Evolutionary conservation across 2,329 filamentous ascomycete species (phyloP).

Genomic region (Didymella exigua): DNA sequence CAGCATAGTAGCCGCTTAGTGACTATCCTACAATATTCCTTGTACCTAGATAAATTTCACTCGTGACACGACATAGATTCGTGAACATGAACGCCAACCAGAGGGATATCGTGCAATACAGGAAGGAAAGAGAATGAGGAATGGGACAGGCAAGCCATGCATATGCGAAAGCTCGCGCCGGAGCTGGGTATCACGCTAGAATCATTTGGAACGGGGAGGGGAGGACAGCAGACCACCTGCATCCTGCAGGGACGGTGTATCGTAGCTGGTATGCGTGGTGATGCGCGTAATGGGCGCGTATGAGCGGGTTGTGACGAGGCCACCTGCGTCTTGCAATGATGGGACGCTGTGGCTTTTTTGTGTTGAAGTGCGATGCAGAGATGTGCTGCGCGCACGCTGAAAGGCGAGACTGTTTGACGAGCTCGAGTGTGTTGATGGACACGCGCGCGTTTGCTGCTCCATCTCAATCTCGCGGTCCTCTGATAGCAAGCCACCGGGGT

Average conservation of each 20-base stretch:
- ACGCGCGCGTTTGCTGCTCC: conserved; percentile 18
- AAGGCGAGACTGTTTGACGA: conserved; percentile 20
- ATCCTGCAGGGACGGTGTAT: conserved; percentile 39
- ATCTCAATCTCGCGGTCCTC: conserved; percentile 32
- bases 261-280: conserved; percentile 29
- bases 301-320: conserved; percentile 28
- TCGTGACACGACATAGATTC: conserved; percentile 20
- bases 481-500: conserved; percentile 32
- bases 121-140: conserved; percentile 7
- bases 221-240: conserved; percentile 41
- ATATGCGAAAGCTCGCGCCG: conserved; percentile 25
- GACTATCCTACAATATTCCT: conserved; percentile 8
- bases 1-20: neutral
- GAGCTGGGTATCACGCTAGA: conserved; percentile 44
- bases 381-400: conserved; percentile 15
- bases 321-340: conserved; percentile 39
- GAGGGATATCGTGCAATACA: conserved; percentile 28
- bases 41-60: neutral
- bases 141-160: conserved; percentile 28
- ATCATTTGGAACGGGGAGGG: conserved; percentile 21
- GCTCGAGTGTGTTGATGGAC: conserved; percentile 22
- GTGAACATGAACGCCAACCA: conserved; percentile 25
- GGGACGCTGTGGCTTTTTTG: conserved; percentile 32
- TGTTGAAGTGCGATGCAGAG: conserved; percentile 30
- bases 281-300: conserved; percentile 26